Percentiles rank a stretch among this genome's conserved stretches.
phyloP scores from a whole-genome alignment of 225 moss, liverwort and hornwort genomes.

The Physcomitrellopsis africana region DNA sequence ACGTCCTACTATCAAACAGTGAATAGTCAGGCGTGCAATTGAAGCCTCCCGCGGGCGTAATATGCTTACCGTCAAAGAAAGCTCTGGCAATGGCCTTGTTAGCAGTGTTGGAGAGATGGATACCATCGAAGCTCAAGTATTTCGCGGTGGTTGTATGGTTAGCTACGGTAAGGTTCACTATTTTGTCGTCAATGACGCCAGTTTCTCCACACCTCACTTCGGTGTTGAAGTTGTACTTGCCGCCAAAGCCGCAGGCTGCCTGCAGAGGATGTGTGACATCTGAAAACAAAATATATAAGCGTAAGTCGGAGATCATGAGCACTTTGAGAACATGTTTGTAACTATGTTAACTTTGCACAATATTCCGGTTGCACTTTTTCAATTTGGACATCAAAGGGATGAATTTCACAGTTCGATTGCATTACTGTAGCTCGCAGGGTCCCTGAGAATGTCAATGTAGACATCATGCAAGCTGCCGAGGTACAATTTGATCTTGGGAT shows the following conservation, averaged over 20 bases:
- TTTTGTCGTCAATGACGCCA: slow-evolving; percentile 28
- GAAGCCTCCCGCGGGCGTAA: slow-evolving; percentile 41
- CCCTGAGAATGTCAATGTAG: slow-evolving; percentile 35
- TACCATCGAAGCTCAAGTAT: slow-evolving; percentile 53
- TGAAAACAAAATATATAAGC: neutral
- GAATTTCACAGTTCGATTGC: neutral
- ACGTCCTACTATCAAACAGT: slow-evolving; percentile 28
- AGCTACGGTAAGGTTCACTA: slow-evolving; percentile 37
- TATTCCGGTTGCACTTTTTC: no score
- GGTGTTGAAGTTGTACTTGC: slow-evolving; percentile 44
- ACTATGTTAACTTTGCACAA: no score
- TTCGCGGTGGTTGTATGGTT: slow-evolving; percentile 22
- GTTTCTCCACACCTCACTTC: slow-evolving; percentile 35
- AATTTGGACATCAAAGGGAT: no score
- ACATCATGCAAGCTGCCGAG: slow-evolving; percentile 37
- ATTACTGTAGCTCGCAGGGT: slow-evolving; percentile 42
- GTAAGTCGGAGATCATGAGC: neutral
- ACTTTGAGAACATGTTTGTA: no score
- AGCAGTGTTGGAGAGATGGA: slow-evolving; percentile 46
- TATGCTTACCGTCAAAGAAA: slow-evolving; percentile 45
- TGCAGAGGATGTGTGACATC: slow-evolving; percentile 37
- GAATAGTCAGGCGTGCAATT: slow-evolving; percentile 42
- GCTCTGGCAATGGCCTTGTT: slow-evolving; percentile 43
- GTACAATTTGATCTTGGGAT: slow-evolving; percentile 26
- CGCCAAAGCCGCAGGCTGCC: slow-evolving; percentile 61